Percentiles rank a stretch among this genome's conserved stretches.
These are phyloP conservation scores for Aspergillus sp. DNA, from an alignment of 2,329 filamentous ascomycete genomes.

Conservation along the genomic window DNA sequence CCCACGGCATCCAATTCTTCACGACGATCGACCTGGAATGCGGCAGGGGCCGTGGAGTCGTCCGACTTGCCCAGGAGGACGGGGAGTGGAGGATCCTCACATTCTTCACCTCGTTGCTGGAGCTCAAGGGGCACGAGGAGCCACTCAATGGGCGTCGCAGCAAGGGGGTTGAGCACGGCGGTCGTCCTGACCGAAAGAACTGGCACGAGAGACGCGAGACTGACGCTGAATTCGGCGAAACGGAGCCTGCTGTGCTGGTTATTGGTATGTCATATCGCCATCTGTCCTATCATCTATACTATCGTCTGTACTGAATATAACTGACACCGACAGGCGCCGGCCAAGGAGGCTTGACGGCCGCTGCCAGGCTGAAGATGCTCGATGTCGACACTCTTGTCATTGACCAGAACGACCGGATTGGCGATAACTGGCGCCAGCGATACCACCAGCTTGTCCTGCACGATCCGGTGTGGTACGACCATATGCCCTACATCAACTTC, in stretches of 20 bases:
- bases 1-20: conserved; percentile 58
- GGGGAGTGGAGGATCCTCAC: conserved; percentile 62
- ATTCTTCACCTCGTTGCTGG: conserved; percentile 59
- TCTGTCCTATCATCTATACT: no score
- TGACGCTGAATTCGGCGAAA: conserved; percentile 51
- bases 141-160: conserved; percentile 48
- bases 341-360: conserved; percentile 59
- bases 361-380: conserved; percentile 61
- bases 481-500: conserved; percentile 64
- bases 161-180: conserved; percentile 58
- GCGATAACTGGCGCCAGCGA: conserved; percentile 65
- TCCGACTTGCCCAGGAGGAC: conserved; percentile 48
- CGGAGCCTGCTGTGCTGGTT: conserved; percentile 60
- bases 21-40: conserved; percentile 54
- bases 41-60: conserved; percentile 58
- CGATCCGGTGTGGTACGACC: conserved; percentile 59
- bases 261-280: conserved; percentile 43
- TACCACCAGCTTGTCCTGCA: conserved; percentile 68
- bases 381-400: conserved; percentile 57
- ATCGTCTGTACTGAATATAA: no score
- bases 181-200: conserved; percentile 54
- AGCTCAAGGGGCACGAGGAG: conserved; percentile 58
- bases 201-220: conserved; percentile 57
- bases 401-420: conserved; percentile 57
- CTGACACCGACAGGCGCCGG: conserved; percentile 42